Base-by-base conservation (phyloP, 257 asterid species). In the Misopates orontium region DNA sequence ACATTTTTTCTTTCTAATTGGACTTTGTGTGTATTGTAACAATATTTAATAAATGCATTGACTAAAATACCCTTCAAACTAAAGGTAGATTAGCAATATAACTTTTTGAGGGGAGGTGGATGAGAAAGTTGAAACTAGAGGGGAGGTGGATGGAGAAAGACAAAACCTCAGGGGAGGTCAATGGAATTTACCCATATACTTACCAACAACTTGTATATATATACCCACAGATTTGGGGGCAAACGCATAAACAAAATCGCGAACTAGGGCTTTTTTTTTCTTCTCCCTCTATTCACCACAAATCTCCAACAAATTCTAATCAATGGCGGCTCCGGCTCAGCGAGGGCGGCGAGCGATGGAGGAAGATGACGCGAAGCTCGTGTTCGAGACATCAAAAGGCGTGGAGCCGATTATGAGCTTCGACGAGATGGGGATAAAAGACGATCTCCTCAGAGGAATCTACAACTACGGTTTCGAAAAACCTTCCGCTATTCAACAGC, bases 401-500 rank as follows among this genome's bases (percentile, higher is more conserved):
- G 98, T 91, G 24, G 95, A 87, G 79, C 90, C 96, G 4, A 87
- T 91, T 5, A 47, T 69, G 79, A 88, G 87, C 74, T 91, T 86
- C 74, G 95, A 87, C 62, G 96, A 86, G 74, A 88, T 91, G 98
- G 95, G 95, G 1, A 85, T 91, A 31, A 87, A 91, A 66, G 95
- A 91, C 56, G 87, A 83, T 41, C 79, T 91, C 28, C 83, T 91
- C 64, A 64, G 96, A 68, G 98, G 98, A 13, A 85, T 89, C 70
- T 88, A 85, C 77, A 77, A 80, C 36, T 85, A 86, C 73, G 98
- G 98, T 3, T 91, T 91, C 62, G 98, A 91, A 78, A 91, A 89
- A 75, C 98, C 98, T 67, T 89, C 95, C 0, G 98, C 98, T 1
- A 91, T 89, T 42, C 96, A 89, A 64, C 98, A 91, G 61, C 86